Conservation (phyloP, 139 green algal species). For the Zygnema circumcarinatum region DNA sequence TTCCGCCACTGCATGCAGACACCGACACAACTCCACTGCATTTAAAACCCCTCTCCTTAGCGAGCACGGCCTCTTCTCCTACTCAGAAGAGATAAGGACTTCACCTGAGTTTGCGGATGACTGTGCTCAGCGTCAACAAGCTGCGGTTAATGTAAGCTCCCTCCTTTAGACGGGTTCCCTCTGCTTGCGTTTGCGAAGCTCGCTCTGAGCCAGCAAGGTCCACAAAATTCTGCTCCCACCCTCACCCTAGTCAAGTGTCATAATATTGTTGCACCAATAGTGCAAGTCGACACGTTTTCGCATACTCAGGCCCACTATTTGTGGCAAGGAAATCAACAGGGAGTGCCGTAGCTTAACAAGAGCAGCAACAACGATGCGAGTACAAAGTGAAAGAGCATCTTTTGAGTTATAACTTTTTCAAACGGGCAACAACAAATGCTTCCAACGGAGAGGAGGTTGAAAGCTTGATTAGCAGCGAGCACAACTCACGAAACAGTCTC, state of each 20-base stretch:
- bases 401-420: too few species aligned
- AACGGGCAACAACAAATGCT: too few species aligned
- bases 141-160: slow-evolving; percentile 87
- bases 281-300: too few species aligned
- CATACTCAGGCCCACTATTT: too few species aligned
- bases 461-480: too few species aligned
- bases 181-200: slow-evolving; percentile 87
- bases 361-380: too few species aligned
- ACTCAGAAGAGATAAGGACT: neutral
- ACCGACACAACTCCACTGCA: neutral
- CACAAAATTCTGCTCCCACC: slow-evolving; percentile 71
- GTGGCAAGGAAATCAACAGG: too few species aligned
- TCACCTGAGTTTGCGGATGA: slow-evolving; percentile 79
- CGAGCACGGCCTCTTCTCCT: neutral
- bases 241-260: neutral
- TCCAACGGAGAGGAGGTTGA: too few species aligned
- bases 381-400: too few species aligned
- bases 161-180: slow-evolving; percentile 93
- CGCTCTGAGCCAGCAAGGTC: slow-evolving; percentile 92
- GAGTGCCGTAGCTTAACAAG: too few species aligned
- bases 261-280: too few species aligned
- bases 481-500: too few species aligned
- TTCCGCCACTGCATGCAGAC: slow-evolving; percentile 32
- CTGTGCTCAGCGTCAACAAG: slow-evolving; percentile 67
- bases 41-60: neutral